Percentiles rank a stretch among this genome's conserved stretches.
phyloP scores from a whole-genome alignment of 2,329 filamentous ascomycete species.

The Ophiostoma himal-ulmi region DNA sequence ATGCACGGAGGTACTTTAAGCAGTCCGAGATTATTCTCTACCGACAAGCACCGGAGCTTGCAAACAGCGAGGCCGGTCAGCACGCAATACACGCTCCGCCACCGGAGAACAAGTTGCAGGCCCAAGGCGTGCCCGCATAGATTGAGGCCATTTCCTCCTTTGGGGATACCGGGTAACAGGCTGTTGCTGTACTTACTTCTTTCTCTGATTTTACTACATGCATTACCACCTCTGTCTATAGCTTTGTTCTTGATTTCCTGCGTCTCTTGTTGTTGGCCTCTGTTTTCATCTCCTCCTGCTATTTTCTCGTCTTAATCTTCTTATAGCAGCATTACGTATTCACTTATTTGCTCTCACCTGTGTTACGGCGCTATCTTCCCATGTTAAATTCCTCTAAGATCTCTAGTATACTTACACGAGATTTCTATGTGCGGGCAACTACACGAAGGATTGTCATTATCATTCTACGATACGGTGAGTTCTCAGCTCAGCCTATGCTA shows the following conservation, averaged over 20 bases:
- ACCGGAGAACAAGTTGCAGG: conserved; percentile 39
- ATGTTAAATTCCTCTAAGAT: background rate
- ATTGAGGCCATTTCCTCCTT: too few relatives aligned
- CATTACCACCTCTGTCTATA: background rate
- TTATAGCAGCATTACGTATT: background rate
- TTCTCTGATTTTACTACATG: background rate
- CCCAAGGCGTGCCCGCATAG: conserved; percentile 11
- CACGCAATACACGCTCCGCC: conserved; percentile 35
- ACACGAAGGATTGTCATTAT: background rate
- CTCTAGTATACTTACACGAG: background rate
- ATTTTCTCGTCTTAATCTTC: background rate
- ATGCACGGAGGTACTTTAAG: conserved; percentile 96
- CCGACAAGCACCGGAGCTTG: conserved; percentile 65
- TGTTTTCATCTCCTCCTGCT: background rate
- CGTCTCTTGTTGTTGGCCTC: background rate
- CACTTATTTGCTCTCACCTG: background rate
- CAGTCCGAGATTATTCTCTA: conserved; percentile 97
- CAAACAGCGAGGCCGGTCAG: conserved; percentile 35
- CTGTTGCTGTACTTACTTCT: background rate
- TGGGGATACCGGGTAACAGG: background rate
- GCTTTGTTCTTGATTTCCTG: background rate
- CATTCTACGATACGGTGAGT: background rate
- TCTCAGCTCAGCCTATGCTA: background rate
- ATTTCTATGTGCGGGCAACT: background rate
- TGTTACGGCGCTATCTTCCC: background rate